These are phyloP conservation scores for Rehmannia glutinosa DNA, from an alignment of 257 asterid species.

Conservation along the genomic window DNA sequence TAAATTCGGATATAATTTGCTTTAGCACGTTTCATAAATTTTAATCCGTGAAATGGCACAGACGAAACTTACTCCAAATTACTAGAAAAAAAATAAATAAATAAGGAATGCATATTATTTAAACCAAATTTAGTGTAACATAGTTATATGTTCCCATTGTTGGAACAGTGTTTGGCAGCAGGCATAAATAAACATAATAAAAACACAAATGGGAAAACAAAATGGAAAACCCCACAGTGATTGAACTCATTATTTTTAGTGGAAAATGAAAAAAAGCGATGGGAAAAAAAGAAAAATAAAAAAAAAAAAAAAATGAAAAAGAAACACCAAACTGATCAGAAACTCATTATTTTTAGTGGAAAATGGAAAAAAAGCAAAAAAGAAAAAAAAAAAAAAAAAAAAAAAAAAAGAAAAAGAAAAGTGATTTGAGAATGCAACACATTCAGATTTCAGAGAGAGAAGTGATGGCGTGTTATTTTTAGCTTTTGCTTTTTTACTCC, in stretches of 20 bases:
- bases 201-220: background rate
- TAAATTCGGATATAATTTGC: too few species aligned
- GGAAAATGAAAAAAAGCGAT: conserved; percentile 30
- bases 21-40: too few species aligned
- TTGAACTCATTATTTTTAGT: conserved; percentile 16
- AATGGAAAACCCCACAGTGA: conserved; percentile 18
- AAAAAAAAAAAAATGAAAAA: conserved; percentile 9
- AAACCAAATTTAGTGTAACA: conserved; percentile 11
- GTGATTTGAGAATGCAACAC: conserved; percentile 51
- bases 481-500: conserved; percentile 61
- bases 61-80: too few species aligned
- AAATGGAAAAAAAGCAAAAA: conserved; percentile 19
- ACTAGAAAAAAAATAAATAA: too few species aligned
- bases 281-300: conserved; percentile 12
- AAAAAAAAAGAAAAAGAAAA: conserved; percentile 41
- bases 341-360: conserved; percentile 14
- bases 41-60: too few species aligned
- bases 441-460: conserved; percentile 24
- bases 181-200: conserved; percentile 17
- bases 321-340: conserved; percentile 10
- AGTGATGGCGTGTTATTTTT: conserved; percentile 45
- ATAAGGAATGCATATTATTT: too few species aligned
- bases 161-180: conserved; percentile 27
- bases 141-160: conserved; percentile 22
- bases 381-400: background rate